Percentiles rank a stretch among this genome's conserved stretches.
These are phyloP conservation scores for Paramecium sexaurelia DNA, from an alignment of 73 alveolate genomes.

Conservation along the genomic window DNA sequence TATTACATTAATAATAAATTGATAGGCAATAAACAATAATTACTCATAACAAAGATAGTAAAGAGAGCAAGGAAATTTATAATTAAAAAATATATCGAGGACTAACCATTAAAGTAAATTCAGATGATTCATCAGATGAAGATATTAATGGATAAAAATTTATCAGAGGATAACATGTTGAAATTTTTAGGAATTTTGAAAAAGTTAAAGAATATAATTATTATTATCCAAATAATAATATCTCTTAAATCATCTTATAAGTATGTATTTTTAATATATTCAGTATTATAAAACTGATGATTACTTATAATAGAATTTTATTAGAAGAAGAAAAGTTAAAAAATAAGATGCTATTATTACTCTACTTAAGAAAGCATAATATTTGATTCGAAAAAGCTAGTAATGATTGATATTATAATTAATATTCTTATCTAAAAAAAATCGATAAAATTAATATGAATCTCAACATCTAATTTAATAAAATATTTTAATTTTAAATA, in stretches of 20 bases:
- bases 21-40: not conserved
- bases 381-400: not conserved
- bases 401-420: not conserved
- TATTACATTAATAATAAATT: not conserved
- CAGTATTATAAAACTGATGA: not conserved
- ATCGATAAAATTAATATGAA: no score
- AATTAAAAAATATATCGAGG: not conserved
- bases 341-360: not conserved
- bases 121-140: not conserved
- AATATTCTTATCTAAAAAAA: no score
- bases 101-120: not conserved
- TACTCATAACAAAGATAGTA: not conserved
- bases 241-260: not conserved
- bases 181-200: not conserved
- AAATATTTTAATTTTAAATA: no score
- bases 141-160: not conserved
- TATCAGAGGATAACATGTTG: not conserved
- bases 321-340: not conserved
- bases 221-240: not conserved
- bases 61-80: not conserved
- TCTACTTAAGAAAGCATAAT: not conserved
- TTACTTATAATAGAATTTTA: not conserved
- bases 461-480: no score
- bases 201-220: not conserved
- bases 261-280: not conserved